These are phyloP conservation scores for Funneliformis geosporum DNA, from an alignment of 192 early-diverging fungal genomes.

Conservation along the genomic window DNA sequence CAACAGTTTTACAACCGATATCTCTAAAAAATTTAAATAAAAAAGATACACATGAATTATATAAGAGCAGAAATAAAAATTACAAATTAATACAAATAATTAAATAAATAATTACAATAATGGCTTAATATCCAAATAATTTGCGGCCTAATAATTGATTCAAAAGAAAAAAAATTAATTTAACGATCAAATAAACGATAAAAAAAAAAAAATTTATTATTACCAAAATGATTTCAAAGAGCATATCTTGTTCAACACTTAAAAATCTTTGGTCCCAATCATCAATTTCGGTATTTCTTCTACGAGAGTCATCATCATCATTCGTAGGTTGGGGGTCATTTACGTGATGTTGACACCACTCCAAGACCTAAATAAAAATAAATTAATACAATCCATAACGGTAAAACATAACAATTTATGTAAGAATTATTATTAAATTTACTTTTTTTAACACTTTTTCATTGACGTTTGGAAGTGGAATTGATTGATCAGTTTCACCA, in stretches of 20 bases:
- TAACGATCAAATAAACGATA: too few relatives aligned
- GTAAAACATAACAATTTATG: background rate
- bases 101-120: conserved; percentile 41
- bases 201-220: background rate
- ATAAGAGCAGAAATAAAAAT: too few relatives aligned
- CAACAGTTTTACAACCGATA: conserved; percentile 80
- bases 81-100: background rate
- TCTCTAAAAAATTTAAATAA: conserved; percentile 36
- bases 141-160: conserved; percentile 60
- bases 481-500: conserved; percentile 65
- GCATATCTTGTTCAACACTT: conserved; percentile 75
- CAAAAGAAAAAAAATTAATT: background rate
- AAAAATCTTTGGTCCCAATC: conserved; percentile 82
- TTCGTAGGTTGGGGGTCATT: conserved; percentile 64
- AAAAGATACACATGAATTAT: too few relatives aligned
- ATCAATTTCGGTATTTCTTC: conserved; percentile 71
- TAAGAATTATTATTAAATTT: background rate
- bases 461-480: conserved; percentile 80
- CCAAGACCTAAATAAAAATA: conserved; percentile 60
- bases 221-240: conserved; percentile 77
- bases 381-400: background rate
- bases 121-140: conserved; percentile 79
- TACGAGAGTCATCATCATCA: conserved; percentile 54
- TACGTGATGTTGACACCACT: conserved; percentile 80
- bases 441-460: conserved; percentile 73